Evolutionary conservation across 2,329 filamentous ascomycete species (phyloP), one percentile per base, ranked within the genome.

Genomic region (Boeremia exigua): DNA sequence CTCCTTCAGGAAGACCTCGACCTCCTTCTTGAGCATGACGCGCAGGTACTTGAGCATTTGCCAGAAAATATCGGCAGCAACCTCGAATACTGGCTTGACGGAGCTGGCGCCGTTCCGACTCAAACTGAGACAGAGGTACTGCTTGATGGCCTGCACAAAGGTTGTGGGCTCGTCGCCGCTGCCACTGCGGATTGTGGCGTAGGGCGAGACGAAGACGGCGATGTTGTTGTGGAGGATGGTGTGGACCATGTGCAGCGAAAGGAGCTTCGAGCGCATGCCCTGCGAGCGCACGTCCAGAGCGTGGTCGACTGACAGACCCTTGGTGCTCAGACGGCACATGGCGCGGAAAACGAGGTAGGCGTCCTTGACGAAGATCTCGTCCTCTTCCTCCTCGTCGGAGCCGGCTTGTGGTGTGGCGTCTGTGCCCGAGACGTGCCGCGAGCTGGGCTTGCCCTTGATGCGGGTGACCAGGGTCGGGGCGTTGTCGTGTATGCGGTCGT

Each of bases 61-160:
- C 92, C 93, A 99, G 74, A 99, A 99, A 28, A 98, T 96, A 75
- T 99, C 95, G 68, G 91, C 93, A 74, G 91, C 94, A 37, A 98
- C 92, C 71, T 98, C 94, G 69, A 98, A 99, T 0, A 99, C 92
- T 62, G 86, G 86, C 61, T 92, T 90, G 38, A 96, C 90, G 4
- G 93, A 94, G 78, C 94, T 98, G 12, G 95, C 91, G 15, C 94
- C 96, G 72, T 99, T 99, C 48, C 94, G 87, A 51, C 93, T 97
- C 65, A 99, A 86, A 76, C 92, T 96, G 36, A 99, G 84, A 76
- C 95, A 98, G 27, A 99, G 84, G 73, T 99, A 97, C 72, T 96
- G 96, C 75, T 98, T 97, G 72, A 96, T 88, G 30, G 95, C 95
- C 75, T 98, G 92, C 17, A 97, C 83, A 68, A 99, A 97, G 30